Conservation (phyloP, 306 rosid genomes). For the Chamaecrista fasciculata region DNA sequence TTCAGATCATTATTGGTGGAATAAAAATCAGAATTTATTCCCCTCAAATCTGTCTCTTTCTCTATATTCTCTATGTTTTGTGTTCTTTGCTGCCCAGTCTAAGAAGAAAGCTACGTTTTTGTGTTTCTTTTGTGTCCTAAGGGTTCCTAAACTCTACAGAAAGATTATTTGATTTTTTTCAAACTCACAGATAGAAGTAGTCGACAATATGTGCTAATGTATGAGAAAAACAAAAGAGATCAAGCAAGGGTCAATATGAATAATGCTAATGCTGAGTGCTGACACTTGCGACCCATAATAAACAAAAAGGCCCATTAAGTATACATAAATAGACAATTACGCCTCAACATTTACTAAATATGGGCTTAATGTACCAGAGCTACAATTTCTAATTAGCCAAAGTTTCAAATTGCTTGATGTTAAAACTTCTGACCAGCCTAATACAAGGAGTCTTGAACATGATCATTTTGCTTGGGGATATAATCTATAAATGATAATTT, state of each 20-base stretch:
- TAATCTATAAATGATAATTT: conserved; percentile 9
- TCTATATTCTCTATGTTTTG: too few species aligned
- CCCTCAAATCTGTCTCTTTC: too few species aligned
- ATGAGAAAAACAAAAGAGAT: neutral
- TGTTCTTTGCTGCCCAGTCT: too few species aligned
- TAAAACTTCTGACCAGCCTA: conserved; percentile 21
- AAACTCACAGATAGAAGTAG: too few species aligned
- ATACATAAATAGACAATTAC: neutral
- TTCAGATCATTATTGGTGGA: too few species aligned
- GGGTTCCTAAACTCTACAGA: too few species aligned
- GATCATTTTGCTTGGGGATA: too few species aligned
- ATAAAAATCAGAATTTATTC: too few species aligned
- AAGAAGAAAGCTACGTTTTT: too few species aligned
- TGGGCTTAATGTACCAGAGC: conserved; percentile 16
- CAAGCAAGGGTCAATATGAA: neutral
- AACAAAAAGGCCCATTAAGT: neutral
- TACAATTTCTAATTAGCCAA: conserved; percentile 5
- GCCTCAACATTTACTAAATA: neutral
- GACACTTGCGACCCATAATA: neutral
- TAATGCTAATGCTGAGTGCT: neutral
- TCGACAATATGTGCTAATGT: neutral
- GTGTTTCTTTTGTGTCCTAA: too few species aligned
- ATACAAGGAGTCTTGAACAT: too few species aligned
- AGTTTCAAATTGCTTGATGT: neutral
- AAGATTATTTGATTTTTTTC: too few species aligned